phyloP scores from a whole-genome alignment of 306 rosid species.

The Acacia confusa region DNA sequence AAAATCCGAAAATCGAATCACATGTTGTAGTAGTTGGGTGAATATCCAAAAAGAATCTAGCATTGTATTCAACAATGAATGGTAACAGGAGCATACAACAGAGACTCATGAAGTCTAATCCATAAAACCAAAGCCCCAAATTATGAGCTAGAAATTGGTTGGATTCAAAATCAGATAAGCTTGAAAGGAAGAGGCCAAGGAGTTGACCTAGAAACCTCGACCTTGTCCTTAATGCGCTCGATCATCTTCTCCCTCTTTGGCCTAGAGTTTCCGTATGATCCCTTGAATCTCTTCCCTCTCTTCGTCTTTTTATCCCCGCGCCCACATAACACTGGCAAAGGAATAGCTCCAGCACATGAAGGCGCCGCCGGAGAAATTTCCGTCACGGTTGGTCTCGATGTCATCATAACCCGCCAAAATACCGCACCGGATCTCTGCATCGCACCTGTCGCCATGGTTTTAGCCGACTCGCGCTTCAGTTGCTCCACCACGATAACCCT shows the following conservation, averaged over 20 bases:
- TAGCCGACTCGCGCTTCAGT: neutral
- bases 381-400: conserved; percentile 33
- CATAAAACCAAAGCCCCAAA: conserved; percentile 21
- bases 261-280: conserved; percentile 77
- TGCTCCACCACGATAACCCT: neutral
- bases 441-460: conserved; percentile 46
- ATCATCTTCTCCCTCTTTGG: conserved; percentile 93
- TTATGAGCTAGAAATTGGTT: neutral
- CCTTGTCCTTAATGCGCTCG: conserved; percentile 85
- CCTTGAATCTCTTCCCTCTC: conserved; percentile 92
- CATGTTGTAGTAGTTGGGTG: neutral
- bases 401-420: conserved; percentile 53
- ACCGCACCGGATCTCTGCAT: conserved; percentile 60
- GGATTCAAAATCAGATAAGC: conserved; percentile 58
- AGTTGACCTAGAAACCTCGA: conserved; percentile 94
- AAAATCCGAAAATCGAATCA: neutral
- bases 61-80: neutral
- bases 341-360: conserved; percentile 17
- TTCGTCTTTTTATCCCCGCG: conserved; percentile 92
- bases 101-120: conserved; percentile 7
- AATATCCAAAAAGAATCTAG: neutral
- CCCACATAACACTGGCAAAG: conserved; percentile 64
- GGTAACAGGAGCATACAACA: neutral
- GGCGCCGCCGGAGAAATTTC: neutral
- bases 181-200: conserved; percentile 99